phyloP scores from a whole-genome alignment of 2,329 filamentous ascomycete species.

The Corniculantispora saksenae region DNA sequence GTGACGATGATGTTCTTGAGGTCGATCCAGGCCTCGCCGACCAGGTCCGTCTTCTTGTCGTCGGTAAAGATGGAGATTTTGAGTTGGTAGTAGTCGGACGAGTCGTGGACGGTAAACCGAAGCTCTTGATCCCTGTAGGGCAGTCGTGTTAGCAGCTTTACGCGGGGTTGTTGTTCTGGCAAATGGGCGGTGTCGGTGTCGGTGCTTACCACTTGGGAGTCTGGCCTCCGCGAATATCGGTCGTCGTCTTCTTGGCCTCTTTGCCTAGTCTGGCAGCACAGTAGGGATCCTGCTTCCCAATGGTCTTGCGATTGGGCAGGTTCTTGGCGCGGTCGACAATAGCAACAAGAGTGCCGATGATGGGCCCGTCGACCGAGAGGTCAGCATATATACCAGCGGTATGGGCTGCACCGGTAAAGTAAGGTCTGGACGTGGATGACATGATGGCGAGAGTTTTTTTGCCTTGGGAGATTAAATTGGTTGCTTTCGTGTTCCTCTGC shows the following conservation, averaged over 20 bases:
- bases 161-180: background rate
- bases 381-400: conserved; percentile 93
- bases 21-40: conserved; percentile 90
- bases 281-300: conserved; percentile 98
- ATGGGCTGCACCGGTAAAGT: conserved; percentile 51
- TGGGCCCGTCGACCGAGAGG: conserved; percentile 87
- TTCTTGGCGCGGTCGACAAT: conserved; percentile 97
- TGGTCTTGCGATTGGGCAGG: conserved; percentile 91
- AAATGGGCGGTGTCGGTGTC: no score
- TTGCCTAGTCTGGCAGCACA: conserved; percentile 92
- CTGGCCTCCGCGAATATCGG: conserved; percentile 90
- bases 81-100: conserved; percentile 90
- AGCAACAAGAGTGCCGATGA: conserved; percentile 89
- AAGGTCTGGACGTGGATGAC: conserved; percentile 42
- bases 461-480: background rate
- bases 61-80: conserved; percentile 98
- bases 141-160: conserved; percentile 20
- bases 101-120: conserved; percentile 93
- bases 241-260: conserved; percentile 95
- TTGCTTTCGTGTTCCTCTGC: background rate
- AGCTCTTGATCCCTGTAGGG: conserved; percentile 87
- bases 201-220: conserved; percentile 81
- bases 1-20: conserved; percentile 77
- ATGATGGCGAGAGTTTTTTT: conserved; percentile 36
- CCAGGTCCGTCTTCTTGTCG: conserved; percentile 95